Evolutionary conservation across 176 grass and related monocot species (phyloP).

Genomic region (Bonia amplexicaulis): DNA sequence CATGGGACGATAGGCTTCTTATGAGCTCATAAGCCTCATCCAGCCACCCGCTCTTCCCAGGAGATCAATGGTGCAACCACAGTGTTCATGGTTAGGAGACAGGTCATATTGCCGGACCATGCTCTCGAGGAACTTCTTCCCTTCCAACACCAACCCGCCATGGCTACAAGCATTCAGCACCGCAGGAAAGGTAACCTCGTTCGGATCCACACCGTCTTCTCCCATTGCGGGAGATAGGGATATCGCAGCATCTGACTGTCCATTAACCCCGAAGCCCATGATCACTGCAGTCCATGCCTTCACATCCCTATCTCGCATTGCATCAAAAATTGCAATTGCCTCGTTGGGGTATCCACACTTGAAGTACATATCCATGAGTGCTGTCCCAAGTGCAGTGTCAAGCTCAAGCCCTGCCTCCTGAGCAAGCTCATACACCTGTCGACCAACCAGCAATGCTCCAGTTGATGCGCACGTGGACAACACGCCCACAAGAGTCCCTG

Average conservation of each 20-base stretch:
- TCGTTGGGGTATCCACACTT: constrained; percentile 36
- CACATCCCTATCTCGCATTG: constrained; percentile 42
- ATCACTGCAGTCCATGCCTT: constrained; percentile 61
- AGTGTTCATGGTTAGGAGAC: constrained; percentile 32
- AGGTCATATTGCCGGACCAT: constrained; percentile 32
- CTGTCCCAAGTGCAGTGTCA: constrained; percentile 42
- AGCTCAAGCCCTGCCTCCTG: constrained; percentile 23
- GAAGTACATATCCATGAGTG: constrained; percentile 60
- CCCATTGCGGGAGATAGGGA: constrained; percentile 45
- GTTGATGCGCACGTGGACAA: constrained; percentile 41
- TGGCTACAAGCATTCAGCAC: constrained; percentile 60
- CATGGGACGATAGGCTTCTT: constrained; percentile 18
- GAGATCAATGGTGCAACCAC: constrained; percentile 42
- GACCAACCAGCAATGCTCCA: constrained; percentile 24
- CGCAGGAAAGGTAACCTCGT: constrained; percentile 49
- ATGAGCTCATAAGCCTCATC: constrained; percentile 49
- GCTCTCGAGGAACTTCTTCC: constrained; percentile 41
- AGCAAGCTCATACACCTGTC: constrained; percentile 25
- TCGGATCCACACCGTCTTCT: constrained; percentile 31
- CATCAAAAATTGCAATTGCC: constrained; percentile 39
- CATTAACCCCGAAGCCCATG: constrained; percentile 56
- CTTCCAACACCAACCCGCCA: constrained; percentile 47
- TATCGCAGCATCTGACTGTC: constrained; percentile 29
- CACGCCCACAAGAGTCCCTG: constrained; percentile 54
- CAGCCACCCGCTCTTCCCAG: constrained; percentile 38